These are phyloP conservation scores for Wickerhamiella brachini DNA, from an alignment of 805 yeast genomes.

Conservation along the genomic window DNA sequence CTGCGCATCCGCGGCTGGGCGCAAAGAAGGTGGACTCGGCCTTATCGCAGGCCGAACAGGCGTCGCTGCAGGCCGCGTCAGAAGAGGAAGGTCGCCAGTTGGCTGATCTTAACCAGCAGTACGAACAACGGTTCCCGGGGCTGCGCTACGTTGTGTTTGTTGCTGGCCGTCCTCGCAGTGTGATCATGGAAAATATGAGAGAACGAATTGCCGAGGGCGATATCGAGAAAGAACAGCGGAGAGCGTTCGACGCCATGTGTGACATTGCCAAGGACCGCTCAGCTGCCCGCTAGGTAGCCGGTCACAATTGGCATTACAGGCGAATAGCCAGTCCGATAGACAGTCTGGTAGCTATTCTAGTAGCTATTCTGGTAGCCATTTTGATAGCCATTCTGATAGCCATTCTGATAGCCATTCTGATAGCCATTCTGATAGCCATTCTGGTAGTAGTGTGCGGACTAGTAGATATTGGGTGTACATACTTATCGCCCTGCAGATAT, in stretches of 20 bases:
- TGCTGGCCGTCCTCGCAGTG: conserved; percentile 59
- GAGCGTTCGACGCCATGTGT: conserved; percentile 80
- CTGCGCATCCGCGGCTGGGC: conserved; percentile 86
- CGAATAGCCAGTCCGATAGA: too few species aligned
- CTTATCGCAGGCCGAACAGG: conserved; percentile 63
- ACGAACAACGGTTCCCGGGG: conserved; percentile 56
- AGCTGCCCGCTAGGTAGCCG: too few species aligned
- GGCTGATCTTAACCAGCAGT: conserved; percentile 38
- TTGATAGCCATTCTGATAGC: too few species aligned
- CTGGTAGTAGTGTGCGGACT: too few species aligned
- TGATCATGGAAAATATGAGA: conserved; percentile 50
- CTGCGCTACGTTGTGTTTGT: conserved; percentile 80
- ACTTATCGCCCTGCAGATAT: too few species aligned
- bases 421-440: too few species aligned
- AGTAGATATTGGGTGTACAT: too few species aligned
- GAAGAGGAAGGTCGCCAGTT: conserved; percentile 40
- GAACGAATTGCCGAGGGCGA: conserved; percentile 44
- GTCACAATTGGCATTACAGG: too few species aligned
- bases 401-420: too few species aligned
- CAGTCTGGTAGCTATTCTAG: too few species aligned
- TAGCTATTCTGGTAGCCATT: too few species aligned
- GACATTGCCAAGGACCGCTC: conserved; percentile 74
- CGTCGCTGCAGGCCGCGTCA: conserved; percentile 37
- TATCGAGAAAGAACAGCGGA: conserved; percentile 39
- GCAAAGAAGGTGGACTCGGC: conserved; percentile 37